Conservation (phyloP, 2,329 filamentous ascomycete genomes). For the Mycosphaerella sp. region DNA sequence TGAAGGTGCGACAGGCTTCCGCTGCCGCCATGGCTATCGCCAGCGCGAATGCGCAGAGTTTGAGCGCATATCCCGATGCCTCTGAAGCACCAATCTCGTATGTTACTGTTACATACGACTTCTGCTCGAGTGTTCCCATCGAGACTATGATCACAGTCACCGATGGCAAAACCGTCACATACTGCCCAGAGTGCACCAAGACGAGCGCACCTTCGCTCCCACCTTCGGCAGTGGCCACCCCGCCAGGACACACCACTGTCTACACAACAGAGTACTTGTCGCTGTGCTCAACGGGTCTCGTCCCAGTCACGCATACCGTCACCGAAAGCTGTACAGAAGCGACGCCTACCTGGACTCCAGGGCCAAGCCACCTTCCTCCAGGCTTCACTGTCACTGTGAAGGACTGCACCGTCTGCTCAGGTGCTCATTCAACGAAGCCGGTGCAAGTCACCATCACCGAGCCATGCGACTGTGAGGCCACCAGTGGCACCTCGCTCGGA, state of each 20-base stretch:
- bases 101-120: constrained; percentile 31
- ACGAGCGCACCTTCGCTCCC: constrained; percentile 6
- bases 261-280: constrained; percentile 35
- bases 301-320: constrained; percentile 34
- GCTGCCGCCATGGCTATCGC: constrained; percentile 17
- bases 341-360: constrained; percentile 33
- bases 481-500: constrained; percentile 22
- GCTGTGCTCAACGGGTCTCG: constrained; percentile 33
- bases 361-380: constrained; percentile 31
- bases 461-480: constrained; percentile 33
- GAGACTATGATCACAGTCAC: constrained; percentile 34
- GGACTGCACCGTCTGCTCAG: constrained; percentile 32
- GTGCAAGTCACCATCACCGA: constrained; percentile 33
- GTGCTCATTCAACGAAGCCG: constrained; percentile 20
- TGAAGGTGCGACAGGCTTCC: constrained; percentile 14
- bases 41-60: constrained; percentile 13
- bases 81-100: constrained; percentile 23
- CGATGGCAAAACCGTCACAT: constrained; percentile 33
- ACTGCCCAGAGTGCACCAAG: constrained; percentile 34
- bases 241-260: constrained; percentile 30
- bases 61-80: constrained; percentile 8
- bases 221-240: constrained; percentile 7
- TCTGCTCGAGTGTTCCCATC: constrained; percentile 30
- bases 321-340: constrained; percentile 34
- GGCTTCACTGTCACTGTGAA: constrained; percentile 34